Evolutionary conservation across 805 yeast genomes (phyloP).

Genomic region (Myxozyma monticola): DNA sequence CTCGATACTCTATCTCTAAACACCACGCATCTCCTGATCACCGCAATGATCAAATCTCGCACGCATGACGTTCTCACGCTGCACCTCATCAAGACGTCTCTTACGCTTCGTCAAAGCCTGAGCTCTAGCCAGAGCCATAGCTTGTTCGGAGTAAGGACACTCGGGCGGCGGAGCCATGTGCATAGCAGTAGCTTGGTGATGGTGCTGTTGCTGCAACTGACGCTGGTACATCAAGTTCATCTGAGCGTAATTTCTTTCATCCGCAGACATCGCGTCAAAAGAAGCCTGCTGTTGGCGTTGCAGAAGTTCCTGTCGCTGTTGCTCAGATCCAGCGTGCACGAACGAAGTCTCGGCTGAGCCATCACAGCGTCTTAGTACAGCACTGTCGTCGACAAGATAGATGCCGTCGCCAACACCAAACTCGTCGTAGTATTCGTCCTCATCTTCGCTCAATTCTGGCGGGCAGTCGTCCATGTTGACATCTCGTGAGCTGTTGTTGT

Average conservation of each 20-base stretch:
- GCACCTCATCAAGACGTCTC: too few relatives aligned
- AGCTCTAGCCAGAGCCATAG: constrained; percentile 3
- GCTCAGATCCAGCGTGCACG: too few relatives aligned
- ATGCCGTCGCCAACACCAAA: constrained; percentile 16
- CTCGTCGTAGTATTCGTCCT: constrained; percentile 20
- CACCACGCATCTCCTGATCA: neutral
- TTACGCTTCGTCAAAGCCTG: constrained; percentile 5
- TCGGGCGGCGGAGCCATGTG: constrained; percentile 15
- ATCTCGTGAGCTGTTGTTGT: too few relatives aligned
- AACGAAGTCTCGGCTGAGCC: too few relatives aligned
- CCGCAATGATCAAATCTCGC: neutral
- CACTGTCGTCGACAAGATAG: constrained; percentile 16
- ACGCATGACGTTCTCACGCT: too few relatives aligned
- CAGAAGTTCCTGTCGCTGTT: too few relatives aligned
- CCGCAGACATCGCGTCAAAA: constrained; percentile 2
- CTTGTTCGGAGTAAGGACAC: constrained; percentile 12
- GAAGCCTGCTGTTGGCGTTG: too few relatives aligned
- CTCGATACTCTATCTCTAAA: neutral
- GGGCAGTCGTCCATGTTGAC: too few relatives aligned
- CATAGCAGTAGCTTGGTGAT: neutral
- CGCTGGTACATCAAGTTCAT: constrained; percentile 12
- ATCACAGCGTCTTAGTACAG: constrained; percentile 4
- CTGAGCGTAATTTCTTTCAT: constrained; percentile 2
- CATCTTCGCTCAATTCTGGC: too few relatives aligned
- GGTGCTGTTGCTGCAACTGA: constrained; percentile 6